Conservation (phyloP, 2,329 filamentous ascomycete genomes). For the Aspergillus fijiensis region DNA sequence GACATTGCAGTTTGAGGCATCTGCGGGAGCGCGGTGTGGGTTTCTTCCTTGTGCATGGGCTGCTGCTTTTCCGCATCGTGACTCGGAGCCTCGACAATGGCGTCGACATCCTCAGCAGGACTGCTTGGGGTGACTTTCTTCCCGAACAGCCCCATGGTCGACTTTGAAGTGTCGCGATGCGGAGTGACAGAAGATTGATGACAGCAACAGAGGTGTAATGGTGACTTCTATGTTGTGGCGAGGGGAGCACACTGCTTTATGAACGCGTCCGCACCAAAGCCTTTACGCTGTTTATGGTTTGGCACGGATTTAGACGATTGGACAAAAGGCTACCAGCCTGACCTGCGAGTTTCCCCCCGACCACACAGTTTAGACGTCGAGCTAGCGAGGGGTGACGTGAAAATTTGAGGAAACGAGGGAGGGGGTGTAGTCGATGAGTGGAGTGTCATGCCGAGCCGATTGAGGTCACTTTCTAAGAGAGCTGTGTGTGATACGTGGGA, state of each 20-base stretch:
- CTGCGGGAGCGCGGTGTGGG: slow-evolving; percentile 20
- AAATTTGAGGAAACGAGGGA: neutral
- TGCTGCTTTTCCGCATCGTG: slow-evolving; percentile 31
- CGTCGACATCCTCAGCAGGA: slow-evolving; percentile 13
- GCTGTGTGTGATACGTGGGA: neutral
- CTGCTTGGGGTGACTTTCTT: slow-evolving; percentile 7
- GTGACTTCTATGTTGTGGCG: neutral
- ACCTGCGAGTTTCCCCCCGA: neutral
- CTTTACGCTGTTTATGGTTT: neutral
- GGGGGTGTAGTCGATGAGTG: neutral
- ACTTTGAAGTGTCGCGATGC: neutral
- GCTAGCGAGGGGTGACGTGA: neutral
- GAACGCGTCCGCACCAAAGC: neutral
- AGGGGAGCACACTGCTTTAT: neutral
- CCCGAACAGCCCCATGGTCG: slow-evolving; percentile 13
- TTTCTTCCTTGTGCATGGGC: slow-evolving; percentile 23
- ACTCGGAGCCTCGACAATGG: slow-evolving; percentile 21
- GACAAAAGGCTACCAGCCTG: neutral
- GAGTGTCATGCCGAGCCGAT: neutral
- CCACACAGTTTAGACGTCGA: neutral
- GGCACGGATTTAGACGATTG: neutral
- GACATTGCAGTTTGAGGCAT: slow-evolving; percentile 13
- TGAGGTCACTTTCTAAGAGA: neutral
- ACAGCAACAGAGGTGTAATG: neutral
- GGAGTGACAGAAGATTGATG: neutral